A percentile compares a stretch with the other conserved stretches of the same genome.
These are phyloP conservation scores for Diplosphaera chodatii DNA, from an alignment of 139 green algal genomes.

Conservation along the genomic window DNA sequence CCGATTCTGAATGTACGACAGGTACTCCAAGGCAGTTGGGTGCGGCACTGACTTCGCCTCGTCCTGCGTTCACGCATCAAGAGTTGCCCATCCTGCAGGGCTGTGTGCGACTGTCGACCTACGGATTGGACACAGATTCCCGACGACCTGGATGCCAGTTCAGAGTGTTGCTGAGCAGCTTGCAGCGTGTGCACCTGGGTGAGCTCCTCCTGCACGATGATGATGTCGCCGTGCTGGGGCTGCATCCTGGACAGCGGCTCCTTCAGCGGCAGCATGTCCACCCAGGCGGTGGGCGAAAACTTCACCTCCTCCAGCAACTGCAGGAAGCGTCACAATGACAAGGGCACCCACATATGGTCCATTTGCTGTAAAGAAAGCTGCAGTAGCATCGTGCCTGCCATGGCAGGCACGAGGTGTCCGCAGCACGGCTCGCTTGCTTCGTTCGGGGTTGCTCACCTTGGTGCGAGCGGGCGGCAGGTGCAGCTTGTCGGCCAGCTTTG, in stretches of 20 bases:
- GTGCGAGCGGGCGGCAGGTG: background rate
- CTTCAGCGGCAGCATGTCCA: slow-evolving; percentile 34
- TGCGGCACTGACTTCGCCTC: slow-evolving; percentile 8
- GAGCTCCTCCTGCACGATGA: slow-evolving; percentile 65
- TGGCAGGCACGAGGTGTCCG: too few species aligned
- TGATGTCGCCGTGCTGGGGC: slow-evolving; percentile 86
- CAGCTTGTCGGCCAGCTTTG: background rate
- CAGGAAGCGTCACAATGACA: too few species aligned
- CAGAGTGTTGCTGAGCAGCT: too few species aligned
- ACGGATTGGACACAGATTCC: too few species aligned
- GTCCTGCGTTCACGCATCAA: slow-evolving; percentile 3
- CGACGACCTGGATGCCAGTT: too few species aligned
- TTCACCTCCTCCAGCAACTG: slow-evolving; percentile 86
- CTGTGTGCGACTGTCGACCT: background rate
- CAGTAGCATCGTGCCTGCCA: too few species aligned
- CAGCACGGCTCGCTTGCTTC: too few species aligned
- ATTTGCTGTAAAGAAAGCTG: too few species aligned
- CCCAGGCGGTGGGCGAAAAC: slow-evolving; percentile 77
- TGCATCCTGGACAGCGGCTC: slow-evolving; percentile 24
- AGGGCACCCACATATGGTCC: too few species aligned
- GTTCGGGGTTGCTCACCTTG: background rate
- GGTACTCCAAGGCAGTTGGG: slow-evolving; percentile 49
- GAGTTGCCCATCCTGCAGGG: background rate
- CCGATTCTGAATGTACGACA: slow-evolving; percentile 63
- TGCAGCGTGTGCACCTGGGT: too few species aligned